Evolutionary conservation across 2,329 filamentous ascomycete genomes (phyloP), one percentile per base, ranked within the genome.

Genomic region (Simplicillium aogashimaense): DNA sequence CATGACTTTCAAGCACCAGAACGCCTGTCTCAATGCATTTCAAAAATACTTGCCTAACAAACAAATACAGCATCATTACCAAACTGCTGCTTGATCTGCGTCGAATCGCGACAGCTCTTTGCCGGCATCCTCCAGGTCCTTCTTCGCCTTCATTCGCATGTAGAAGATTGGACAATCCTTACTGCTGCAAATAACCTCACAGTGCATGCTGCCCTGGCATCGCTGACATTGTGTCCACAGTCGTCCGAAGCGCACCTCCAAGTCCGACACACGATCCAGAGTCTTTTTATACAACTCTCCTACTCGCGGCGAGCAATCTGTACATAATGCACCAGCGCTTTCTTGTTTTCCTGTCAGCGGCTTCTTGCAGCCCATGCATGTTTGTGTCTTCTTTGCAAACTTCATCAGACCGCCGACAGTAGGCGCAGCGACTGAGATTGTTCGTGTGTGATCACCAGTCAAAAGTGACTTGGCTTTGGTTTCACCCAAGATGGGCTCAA

Each of bases 101-200:
- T 98, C 92, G 63, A 98, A 98, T 52, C 92, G 72, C 51, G 76
- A 76, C 53, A 98, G 63, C 61, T 98, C 92, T 66, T 87, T 94
- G 42, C 89, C 87, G 2, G 82, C 83, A 65, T 98, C 92, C 61
- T 97, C 90, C 31, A 97, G 81, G 59, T 98, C 92, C 70, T 98
- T 98, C 75, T 95, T 94, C 28, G 90, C 90, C 73, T 98, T 98
- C 92, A 98, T 98, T 4, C 92, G 81, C 92, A 98, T 98, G 62
- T 98, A 98, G 63, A 98, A 98, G 55, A 98, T 98, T 1, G 92
- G 92, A 58, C 92, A 98, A 67, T 98, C 92, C 60, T 88, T 85
- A 59, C 83, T 90, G 47, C 83, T 89, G 68, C 92, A 98, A 51
- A 98, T 97, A 40, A 98, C 94, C 62, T 98, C 92, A 60, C 87